Base-by-base conservation (phyloP, 116 monocot species). In the Papilionanthe hybrid region DNA sequence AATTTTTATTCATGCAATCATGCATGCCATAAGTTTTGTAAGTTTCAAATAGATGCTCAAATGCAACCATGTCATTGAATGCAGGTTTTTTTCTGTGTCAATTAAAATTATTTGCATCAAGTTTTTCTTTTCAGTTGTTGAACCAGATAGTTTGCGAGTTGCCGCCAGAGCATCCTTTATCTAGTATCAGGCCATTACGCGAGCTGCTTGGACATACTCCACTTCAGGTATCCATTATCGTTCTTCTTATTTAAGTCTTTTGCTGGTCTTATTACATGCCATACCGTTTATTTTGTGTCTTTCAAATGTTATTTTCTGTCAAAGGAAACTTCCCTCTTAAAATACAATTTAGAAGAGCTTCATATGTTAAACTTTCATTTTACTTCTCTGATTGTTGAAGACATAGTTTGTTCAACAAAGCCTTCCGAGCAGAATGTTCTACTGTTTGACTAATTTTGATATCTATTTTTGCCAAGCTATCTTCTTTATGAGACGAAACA, bases 161-260 rank as follows among this genome's bases (percentile, higher is more conserved):
- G 67, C 96, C 96, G 78, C 88, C 91, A 49, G 96, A 97, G 73
- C 94, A 97, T 57, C 94, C 96, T 79, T 63, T 97, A 29, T 90
- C 94, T 75, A 92, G 75, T 82, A 77, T 79, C 18, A 92, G 91
- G 86, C 96, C 96, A 68, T 84, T 97, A 65, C 87, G 85, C 30
- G 94, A 97, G 79, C 92, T 83, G 74, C 92, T 97, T 74, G 96
- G 96, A 48, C 96, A 97, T 63, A 97, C 92, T 45, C 96, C 96
- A 81, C 83, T 94, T 28, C 94, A 97, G 94, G 96, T 97, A 81
- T n/a, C 20, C 10, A 75, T 48, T 75, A 42, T 6, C 7, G 6
- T 43, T 42, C 43, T 23, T 75, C n/a, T 49, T 48, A 15, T 47
- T 47, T 47, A 47, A 47, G 23, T 10, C 5, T 42, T 5, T 15